These are phyloP conservation scores for Rhizophagus clarus DNA, from an alignment of 192 early-diverging fungal genomes.

Conservation along the genomic window DNA sequence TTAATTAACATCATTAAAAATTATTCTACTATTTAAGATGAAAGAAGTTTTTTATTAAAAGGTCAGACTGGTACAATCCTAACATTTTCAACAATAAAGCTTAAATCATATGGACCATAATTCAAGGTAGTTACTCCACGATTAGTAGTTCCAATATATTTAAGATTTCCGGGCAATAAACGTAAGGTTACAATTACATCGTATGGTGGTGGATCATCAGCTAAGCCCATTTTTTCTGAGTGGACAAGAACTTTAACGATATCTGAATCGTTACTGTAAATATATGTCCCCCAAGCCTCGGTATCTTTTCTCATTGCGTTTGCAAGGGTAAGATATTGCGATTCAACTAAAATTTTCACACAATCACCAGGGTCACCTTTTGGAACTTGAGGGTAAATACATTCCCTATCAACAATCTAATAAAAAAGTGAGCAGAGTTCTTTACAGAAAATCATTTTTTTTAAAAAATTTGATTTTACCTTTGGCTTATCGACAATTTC, in stretches of 20 bases:
- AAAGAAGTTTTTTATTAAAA: too few relatives aligned
- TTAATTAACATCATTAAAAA: too few relatives aligned
- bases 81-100: slow-evolving; percentile 1
- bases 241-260: slow-evolving; percentile 6
- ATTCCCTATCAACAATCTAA: background rate
- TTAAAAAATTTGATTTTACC: too few relatives aligned
- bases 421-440: background rate
- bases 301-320: background rate
- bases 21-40: too few relatives aligned
- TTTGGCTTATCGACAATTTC: slow-evolving; percentile 4
- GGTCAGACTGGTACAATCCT: background rate
- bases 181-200: background rate
- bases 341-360: background rate
- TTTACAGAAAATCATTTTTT: background rate
- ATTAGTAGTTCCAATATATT: background rate
- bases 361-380: background rate
- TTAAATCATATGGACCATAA: background rate
- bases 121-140: background rate
- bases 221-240: background rate
- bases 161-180: slow-evolving; percentile 1
- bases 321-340: slow-evolving; percentile 11
- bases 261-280: slow-evolving; percentile 20
- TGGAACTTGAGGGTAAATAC: background rate
- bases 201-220: background rate
- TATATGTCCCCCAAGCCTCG: background rate